Evolutionary conservation across 805 yeast genomes (phyloP), one percentile per base, ranked within the genome.

Genomic region (Monosporozyma aerobia): DNA sequence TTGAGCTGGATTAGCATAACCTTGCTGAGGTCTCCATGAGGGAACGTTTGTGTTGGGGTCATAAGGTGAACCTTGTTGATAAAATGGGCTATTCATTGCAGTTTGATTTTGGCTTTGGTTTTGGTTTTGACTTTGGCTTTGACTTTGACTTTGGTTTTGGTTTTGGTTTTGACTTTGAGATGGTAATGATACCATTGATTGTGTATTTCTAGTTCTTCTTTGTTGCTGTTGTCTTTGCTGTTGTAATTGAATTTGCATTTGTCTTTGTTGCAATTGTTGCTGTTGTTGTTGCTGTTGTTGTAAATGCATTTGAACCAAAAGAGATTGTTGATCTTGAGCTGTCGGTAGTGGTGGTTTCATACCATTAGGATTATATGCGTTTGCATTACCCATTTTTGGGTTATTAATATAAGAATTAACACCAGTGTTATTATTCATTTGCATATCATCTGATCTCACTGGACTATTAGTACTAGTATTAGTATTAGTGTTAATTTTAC

Each of bases 261-360:
- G 49, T 11, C 43, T 37, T 35, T 47, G 49, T 19, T 30, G 40
- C n/a, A 16, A 23, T 7, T 14, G 22, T 25, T 47, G 49, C 23
- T 48, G 50, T 41, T 48, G 50, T 23, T 25, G 47, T 13, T 43
- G 51, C 14, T 41, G 16, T 40, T 39, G 46, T 41, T 49, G 51
- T 19, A 39, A n/a, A n/a, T 48, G 45, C 16, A 40, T 9, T 19
- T 41, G 47, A 32, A 19, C 30, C 27, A 40, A 29, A 41, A 33
- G 19, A 4, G n/a, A 9, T 16, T 49, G 45, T 30, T 40, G 51
- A 13, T 43, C 39, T 35, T 39, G 45, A 16, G 22, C 22, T 16
- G 19, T 44, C 5, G n/a, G 8, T 14, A 39, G 27, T 3, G 29
- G 35, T 13, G 30, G 14, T 5, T 16, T 22, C 25, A 14, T 33